These are phyloP conservation scores for Cryphonectria radicalis DNA, from an alignment of 2,329 filamentous ascomycete species.

Conservation along the genomic window DNA sequence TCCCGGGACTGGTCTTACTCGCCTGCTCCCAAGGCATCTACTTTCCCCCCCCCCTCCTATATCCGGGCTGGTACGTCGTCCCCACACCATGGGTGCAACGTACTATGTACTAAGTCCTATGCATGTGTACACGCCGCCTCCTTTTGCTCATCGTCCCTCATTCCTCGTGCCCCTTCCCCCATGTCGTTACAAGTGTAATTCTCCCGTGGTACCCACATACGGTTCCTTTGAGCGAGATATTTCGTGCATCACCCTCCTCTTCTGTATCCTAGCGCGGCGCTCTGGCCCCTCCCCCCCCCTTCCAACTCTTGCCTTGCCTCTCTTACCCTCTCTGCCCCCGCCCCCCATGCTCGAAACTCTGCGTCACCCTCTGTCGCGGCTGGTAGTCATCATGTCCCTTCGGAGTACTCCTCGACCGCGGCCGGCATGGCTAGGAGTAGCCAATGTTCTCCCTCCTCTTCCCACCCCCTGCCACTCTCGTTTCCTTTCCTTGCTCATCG, in stretches of 20 bases:
- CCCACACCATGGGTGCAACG: slow-evolving; percentile 2
- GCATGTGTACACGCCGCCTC: slow-evolving; percentile 10
- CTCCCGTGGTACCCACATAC: slow-evolving; percentile 15
- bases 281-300: too few species aligned
- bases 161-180: slow-evolving; percentile 9
- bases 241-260: background rate
- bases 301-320: too few species aligned
- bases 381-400: slow-evolving; percentile 27
- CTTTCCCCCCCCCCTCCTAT: background rate
- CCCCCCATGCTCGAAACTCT: slow-evolving; percentile 11
- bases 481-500: slow-evolving; percentile 3
- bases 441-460: background rate
- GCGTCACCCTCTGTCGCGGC: slow-evolving; percentile 30
- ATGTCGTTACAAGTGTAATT: slow-evolving; percentile 22
- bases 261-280: background rate
- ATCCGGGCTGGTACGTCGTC: slow-evolving; percentile 10
- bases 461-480: background rate
- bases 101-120: background rate
- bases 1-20: slow-evolving; percentile 1
- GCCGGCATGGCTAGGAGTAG: slow-evolving; percentile 23
- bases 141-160: slow-evolving; percentile 15
- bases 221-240: slow-evolving; percentile 8
- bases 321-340: too few species aligned
- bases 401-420: slow-evolving; percentile 16
- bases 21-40: slow-evolving; percentile 25